These are phyloP conservation scores for Nymphaea colorata DNA, from an alignment of 164 flowering plant genomes.

Conservation along the genomic window DNA sequence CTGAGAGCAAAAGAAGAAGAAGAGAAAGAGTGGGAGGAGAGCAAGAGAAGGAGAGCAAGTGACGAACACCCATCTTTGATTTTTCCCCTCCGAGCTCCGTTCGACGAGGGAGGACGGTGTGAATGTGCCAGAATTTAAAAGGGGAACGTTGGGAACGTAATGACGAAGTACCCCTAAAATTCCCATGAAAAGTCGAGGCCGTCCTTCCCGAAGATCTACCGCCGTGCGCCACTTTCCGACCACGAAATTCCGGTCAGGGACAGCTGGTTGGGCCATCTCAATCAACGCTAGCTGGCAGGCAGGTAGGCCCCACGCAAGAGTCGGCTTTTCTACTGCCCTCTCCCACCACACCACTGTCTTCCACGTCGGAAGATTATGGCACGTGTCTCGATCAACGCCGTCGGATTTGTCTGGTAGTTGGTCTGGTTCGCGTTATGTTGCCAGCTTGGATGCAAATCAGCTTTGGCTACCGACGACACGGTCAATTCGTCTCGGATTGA, in stretches of 20 bases:
- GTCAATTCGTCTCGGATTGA: too few species aligned
- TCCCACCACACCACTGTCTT: too few species aligned
- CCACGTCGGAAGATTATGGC: too few species aligned
- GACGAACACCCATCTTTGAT: neutral
- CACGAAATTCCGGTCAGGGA: neutral
- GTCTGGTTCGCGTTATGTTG: too few species aligned
- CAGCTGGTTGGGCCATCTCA: neutral
- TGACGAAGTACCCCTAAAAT: too few species aligned
- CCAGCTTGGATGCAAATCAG: too few species aligned
- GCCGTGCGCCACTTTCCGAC: neutral
- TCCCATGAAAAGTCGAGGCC: too few species aligned
- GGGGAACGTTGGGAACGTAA: neutral
- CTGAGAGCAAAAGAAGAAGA: neutral
- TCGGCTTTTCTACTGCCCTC: neutral
- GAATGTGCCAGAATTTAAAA: neutral
- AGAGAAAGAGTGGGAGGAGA: neutral
- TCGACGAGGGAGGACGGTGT: neutral
- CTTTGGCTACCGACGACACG: too few species aligned
- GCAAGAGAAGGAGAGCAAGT: neutral
- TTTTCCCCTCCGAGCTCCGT: neutral
- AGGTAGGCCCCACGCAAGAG: neutral
- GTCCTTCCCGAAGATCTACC: too few species aligned
- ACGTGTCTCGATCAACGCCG: too few species aligned
- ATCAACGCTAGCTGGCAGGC: neutral
- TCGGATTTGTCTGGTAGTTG: too few species aligned